phyloP scores from a whole-genome alignment of 73 alveolate species.

The Paraurostyla sp. region DNA sequence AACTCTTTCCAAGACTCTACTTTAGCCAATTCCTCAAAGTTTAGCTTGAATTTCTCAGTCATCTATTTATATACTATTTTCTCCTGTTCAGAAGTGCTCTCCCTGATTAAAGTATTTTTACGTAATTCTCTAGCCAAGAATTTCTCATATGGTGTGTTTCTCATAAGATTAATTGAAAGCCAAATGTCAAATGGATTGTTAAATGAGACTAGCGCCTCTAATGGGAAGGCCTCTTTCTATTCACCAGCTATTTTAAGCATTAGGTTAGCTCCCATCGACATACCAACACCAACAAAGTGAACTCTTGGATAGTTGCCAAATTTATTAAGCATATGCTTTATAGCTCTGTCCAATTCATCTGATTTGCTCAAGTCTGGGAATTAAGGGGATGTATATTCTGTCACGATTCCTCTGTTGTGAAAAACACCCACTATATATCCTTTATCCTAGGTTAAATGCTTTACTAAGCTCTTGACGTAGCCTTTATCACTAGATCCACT shows the following conservation, averaged over 20 bases:
- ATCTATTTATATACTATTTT: neutral
- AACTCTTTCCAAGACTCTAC: constrained; percentile 56
- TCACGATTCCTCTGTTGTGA: constrained; percentile 42
- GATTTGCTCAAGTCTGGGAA: constrained; percentile 37
- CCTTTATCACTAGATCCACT: constrained; percentile 57
- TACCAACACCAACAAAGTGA: constrained; percentile 40
- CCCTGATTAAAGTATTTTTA: constrained; percentile 10
- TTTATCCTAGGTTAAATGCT: constrained; percentile 42
- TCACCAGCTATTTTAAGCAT: constrained; percentile 57
- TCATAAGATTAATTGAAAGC: constrained; percentile 60
- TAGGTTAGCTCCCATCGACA: constrained; percentile 64
- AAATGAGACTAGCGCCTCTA: constrained; percentile 41
- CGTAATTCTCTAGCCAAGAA: constrained; percentile 23
- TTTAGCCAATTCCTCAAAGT: neutral
- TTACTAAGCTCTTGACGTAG: constrained; percentile 44
- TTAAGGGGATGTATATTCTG: constrained; percentile 32
- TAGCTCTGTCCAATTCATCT: constrained; percentile 22
- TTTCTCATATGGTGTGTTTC: constrained; percentile 51
- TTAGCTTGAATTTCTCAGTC: neutral
- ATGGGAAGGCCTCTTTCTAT: constrained; percentile 7
- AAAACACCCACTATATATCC: constrained; percentile 58
- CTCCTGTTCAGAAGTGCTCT: neutral
- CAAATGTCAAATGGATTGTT: constrained; percentile 61
- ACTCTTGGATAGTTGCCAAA: neutral
- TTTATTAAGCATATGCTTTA: constrained; percentile 19